Conservation (phyloP, 225 moss, liverwort and hornwort genomes). For the Thuidium tamariscinum region DNA sequence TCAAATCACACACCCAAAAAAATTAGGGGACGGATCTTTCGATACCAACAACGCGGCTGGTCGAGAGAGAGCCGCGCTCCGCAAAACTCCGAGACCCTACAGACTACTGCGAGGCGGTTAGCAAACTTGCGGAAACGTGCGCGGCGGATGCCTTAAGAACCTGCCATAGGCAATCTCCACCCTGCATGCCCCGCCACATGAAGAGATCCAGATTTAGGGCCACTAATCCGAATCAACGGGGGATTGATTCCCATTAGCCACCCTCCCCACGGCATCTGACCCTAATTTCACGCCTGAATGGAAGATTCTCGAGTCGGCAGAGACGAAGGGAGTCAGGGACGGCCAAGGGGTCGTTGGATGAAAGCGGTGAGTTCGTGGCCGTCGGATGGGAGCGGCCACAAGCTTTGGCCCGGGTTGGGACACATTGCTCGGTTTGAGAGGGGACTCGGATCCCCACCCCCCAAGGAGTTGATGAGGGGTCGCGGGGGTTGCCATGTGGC, state of each 20-base stretch:
- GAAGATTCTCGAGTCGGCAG: conserved; percentile 2
- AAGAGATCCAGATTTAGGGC: background rate
- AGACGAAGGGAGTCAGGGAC: background rate
- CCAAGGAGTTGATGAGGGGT: background rate
- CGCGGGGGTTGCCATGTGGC: background rate
- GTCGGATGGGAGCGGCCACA: background rate
- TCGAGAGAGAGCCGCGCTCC: background rate
- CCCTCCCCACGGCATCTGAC: background rate
- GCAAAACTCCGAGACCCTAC: background rate
- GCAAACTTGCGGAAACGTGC: background rate
- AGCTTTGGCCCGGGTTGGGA: background rate
- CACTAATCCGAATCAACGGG: background rate
- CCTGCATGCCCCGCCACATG: conserved; percentile 26
- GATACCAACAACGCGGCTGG: background rate
- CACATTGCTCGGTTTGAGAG: background rate
- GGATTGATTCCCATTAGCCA: background rate
- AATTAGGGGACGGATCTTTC: too few relatives aligned
- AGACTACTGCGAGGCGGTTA: background rate
- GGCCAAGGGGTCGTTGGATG: background rate
- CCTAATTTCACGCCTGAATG: background rate
- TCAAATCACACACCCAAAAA: background rate
- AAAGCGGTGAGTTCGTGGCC: background rate
- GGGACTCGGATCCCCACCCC: background rate
- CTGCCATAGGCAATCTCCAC: conserved; percentile 3
- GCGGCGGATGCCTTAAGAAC: conserved; percentile 4